Base-by-base conservation (phyloP, 1,284 basidiomycete species). In the Malassezia furfur region DNA sequence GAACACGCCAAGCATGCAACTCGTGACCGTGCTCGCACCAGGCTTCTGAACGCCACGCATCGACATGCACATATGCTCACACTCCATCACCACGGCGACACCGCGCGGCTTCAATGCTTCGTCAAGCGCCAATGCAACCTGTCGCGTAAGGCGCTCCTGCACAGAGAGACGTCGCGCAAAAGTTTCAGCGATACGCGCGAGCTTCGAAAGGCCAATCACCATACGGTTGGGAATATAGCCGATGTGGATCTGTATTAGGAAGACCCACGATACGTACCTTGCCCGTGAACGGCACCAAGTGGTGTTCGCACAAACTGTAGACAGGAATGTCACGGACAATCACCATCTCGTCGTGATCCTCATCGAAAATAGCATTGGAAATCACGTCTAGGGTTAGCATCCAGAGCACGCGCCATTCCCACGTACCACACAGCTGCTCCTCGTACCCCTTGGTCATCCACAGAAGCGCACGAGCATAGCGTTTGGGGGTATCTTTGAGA, bases 381-480 rank as follows among this genome's bases (percentile, higher is more conserved):
- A 98, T 96, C 63, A 98, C 91, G 75, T 98, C 93, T 87, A 77
- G 55, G 25, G 37, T 36, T 28, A 30, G 11, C 15, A 44, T 5
- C n/a, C 1, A 5, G 3, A 17, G 11, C 10, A n/a, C 17, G 39
- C 30, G 64, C 75, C 49, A 21, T 17, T 28, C 7, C 17, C 17
- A 48, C 47, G 9, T 48, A 88, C 89, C 88, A 77, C 84, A 83
- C 61, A 99, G 77, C 62, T 88, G 82, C 76, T 96, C 91, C 75
- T 96, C 94, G 77, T 99, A 99, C 3, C 94, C 94, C 70, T 87
- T 85, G 34, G 94, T 98, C 91, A 98, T 96, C 91, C 91, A 98
- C 79, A 99, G 83, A 51, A 99, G 79, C 28, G 94, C 91, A 76
- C 98, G 88, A 30, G 91, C 93, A 77, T 96, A 99, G 40, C 94